Conservation (phyloP, 2,329 filamentous ascomycete species). For the Fusarium solani-melongenae region DNA sequence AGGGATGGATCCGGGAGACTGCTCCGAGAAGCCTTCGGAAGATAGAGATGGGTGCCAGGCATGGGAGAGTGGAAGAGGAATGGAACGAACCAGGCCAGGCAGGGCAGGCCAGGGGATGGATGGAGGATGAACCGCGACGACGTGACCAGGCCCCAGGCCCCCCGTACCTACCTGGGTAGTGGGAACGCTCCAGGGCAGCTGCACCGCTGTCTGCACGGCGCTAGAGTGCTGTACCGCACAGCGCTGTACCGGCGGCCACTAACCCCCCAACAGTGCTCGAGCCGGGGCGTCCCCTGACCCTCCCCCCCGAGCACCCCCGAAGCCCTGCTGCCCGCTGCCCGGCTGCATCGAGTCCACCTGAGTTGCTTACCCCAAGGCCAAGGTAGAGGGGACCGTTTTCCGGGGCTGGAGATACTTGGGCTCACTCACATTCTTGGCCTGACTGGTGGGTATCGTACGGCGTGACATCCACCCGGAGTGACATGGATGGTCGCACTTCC, state of each 20-base stretch:
- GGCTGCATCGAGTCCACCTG: conserved; percentile 8
- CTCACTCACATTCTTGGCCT: not conserved
- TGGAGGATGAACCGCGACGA: conserved; percentile 20
- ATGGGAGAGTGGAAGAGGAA: conserved; percentile 8
- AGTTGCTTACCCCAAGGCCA: conserved; percentile 34
- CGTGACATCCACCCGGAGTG: not conserved
- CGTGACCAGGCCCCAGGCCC: conserved; percentile 15
- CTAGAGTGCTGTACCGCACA: conserved; percentile 26
- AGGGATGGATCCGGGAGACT: conserved; percentile 5
- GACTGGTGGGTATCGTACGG: not conserved
- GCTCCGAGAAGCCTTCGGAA: conserved; percentile 6
- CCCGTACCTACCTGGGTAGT: conserved; percentile 3
- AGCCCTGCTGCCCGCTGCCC: not conserved
- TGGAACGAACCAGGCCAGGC: conserved; percentile 19
- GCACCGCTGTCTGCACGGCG: conserved; percentile 25
- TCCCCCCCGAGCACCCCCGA: conserved; percentile 18
- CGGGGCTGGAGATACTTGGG: conserved; percentile 27
- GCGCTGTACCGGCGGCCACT: conserved; percentile 34
- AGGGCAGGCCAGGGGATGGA: not conserved
- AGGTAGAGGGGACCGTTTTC: conserved; percentile 15
- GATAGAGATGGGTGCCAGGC: not conserved
- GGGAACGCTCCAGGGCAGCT: conserved; percentile 31
- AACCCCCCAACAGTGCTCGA: conserved; percentile 27
- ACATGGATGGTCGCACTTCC: conserved; percentile 2
- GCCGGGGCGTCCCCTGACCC: conserved; percentile 22